Evolutionary conservation across 139 green algal species (phyloP).

Genomic region (Bryopsis sp.): DNA sequence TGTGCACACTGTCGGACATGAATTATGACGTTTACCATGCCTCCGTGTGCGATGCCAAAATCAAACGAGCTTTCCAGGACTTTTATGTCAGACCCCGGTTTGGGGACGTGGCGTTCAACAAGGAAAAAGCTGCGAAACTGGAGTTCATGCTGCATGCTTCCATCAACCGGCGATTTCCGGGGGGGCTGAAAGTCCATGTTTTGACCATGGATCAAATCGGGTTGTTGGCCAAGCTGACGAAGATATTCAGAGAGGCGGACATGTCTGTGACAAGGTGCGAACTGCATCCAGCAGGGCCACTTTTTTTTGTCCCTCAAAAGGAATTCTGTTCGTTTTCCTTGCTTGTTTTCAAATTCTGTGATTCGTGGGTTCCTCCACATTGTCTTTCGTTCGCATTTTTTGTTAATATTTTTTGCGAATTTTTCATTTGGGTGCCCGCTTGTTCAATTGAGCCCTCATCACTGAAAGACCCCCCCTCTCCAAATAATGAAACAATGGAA

Average conservation of each 20-base stretch:
- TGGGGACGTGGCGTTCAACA: slow-evolving; percentile 39
- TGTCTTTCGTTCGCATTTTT: too few relatives aligned
- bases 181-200: slow-evolving; percentile 66
- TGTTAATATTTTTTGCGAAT: too few relatives aligned
- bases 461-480: too few relatives aligned
- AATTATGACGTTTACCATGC: slow-evolving; percentile 90
- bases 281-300: neutral
- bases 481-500: too few relatives aligned
- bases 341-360: too few relatives aligned
- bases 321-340: neutral
- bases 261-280: slow-evolving; percentile 1
- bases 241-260: neutral
- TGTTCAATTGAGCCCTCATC: too few relatives aligned
- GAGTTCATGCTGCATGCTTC: slow-evolving; percentile 59
- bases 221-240: neutral
- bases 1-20: slow-evolving; percentile 89
- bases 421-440: too few relatives aligned
- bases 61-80: slow-evolving; percentile 45
- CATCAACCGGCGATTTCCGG: slow-evolving; percentile 67
- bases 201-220: slow-evolving; percentile 18
- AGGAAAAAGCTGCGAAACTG: slow-evolving; percentile 47
- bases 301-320: neutral
- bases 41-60: slow-evolving; percentile 53
- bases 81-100: slow-evolving; percentile 52
- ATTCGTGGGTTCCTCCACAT: too few relatives aligned